phyloP scores from a whole-genome alignment of 345 rosid species.

The Salix purpurea region DNA sequence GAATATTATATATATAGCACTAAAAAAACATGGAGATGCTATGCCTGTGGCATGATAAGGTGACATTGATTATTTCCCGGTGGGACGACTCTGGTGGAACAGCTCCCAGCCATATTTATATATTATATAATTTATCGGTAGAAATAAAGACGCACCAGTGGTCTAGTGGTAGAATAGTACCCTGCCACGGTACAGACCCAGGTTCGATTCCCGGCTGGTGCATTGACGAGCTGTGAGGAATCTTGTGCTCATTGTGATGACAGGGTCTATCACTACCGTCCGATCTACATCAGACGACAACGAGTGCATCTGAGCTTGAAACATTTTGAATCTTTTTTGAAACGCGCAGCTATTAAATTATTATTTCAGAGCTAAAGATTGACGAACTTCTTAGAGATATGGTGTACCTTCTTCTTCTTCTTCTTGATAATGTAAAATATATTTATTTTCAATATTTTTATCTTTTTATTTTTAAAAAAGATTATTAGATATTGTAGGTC shows the following conservation, averaged over 20 bases:
- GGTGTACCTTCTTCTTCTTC: neutral
- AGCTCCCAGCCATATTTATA: neutral
- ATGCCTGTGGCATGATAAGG: too few relatives aligned
- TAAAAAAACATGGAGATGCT: too few relatives aligned
- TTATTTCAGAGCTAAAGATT: too few relatives aligned
- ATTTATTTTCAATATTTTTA: too few relatives aligned
- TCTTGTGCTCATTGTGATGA: neutral
- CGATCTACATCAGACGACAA: neutral
- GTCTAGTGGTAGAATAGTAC: slow-evolving; percentile 51
- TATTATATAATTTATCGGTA: rapidly evolving
- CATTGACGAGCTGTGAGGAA: neutral
- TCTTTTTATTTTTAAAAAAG: too few relatives aligned
- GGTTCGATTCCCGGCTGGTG: slow-evolving; percentile 26
- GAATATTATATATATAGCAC: too few relatives aligned
- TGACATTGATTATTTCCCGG: too few relatives aligned
- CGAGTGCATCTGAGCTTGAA: neutral
- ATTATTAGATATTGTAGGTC: too few relatives aligned
- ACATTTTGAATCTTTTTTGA: neutral
- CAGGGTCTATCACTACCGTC: neutral
- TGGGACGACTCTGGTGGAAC: neutral
- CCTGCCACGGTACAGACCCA: slow-evolving; percentile 29
- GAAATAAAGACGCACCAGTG: slow-evolving; percentile 34
- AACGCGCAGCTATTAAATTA: too few relatives aligned
- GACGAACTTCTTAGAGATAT: neutral
- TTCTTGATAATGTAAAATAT: too few relatives aligned